A percentile compares a stretch with the other conserved stretches of the same genome.
These are phyloP conservation scores for Metschnikowia colocasiae DNA, from an alignment of 805 yeast species.

Conservation along the genomic window DNA sequence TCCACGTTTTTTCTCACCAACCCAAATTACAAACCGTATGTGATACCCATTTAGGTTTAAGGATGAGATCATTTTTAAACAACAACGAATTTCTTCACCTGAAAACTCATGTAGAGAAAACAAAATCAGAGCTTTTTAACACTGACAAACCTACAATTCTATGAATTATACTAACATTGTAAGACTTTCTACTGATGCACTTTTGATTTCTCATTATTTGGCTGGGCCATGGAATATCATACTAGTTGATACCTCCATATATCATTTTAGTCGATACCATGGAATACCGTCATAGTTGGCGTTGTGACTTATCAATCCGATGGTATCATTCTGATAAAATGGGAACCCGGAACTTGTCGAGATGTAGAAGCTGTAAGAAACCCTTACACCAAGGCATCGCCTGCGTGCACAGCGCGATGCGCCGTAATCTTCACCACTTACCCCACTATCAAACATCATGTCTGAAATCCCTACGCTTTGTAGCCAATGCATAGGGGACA, in stretches of 20 bases:
- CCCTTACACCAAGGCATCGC: conserved; percentile 1
- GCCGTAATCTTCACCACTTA: background rate
- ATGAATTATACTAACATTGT: conserved; percentile 12
- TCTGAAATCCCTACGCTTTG: conserved; percentile 62
- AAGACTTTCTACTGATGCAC: background rate
- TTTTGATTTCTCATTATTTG: background rate
- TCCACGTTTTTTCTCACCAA: background rate
- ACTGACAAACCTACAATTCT: conserved; percentile 37
- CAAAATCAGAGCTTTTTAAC: conserved; percentile 67
- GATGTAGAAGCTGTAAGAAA: background rate
- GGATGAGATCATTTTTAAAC: conserved; percentile 20
- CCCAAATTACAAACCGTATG: conserved; percentile 14
- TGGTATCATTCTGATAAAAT: no score
- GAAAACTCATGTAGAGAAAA: conserved; percentile 55
- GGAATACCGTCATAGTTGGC: no score
- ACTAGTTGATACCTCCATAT: no score
- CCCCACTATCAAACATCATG: conserved; percentile 5
- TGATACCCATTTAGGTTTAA: conserved; percentile 11
- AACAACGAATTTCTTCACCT: conserved; percentile 68
- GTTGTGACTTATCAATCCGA: no score
- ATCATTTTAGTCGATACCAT: no score
- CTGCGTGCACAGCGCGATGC: conserved; percentile 1
- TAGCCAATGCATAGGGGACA: conserved; percentile 65
- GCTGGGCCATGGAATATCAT: no score
- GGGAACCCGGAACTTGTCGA: background rate